Conservation (phyloP, 2,329 filamentous ascomycete species). For the Pseudovirgaria hyperparasitica region DNA sequence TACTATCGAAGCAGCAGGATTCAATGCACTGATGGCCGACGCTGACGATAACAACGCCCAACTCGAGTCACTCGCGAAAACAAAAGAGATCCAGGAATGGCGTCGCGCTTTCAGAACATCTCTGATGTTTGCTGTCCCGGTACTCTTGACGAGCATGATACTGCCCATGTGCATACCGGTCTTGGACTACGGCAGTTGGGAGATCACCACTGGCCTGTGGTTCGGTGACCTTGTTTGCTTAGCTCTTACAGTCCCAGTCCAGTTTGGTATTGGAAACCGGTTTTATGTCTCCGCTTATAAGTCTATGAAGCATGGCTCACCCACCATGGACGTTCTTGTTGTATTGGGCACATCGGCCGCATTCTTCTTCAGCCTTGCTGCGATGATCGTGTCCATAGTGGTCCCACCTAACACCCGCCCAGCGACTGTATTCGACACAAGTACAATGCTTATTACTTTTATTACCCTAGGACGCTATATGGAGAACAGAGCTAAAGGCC, state of each 20-base stretch:
- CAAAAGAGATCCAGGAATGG: conserved; percentile 93
- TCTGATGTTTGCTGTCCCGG: conserved; percentile 70
- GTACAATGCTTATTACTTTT: conserved; percentile 96
- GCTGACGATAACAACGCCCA: conserved; percentile 94
- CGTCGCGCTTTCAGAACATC: conserved; percentile 67
- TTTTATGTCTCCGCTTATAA: conserved; percentile 94
- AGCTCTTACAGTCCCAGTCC: conserved; percentile 75
- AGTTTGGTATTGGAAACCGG: conserved; percentile 89
- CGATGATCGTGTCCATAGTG: conserved; percentile 72
- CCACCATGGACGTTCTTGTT: conserved; percentile 96
- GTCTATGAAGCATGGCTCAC: conserved; percentile 76
- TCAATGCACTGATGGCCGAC: conserved; percentile 81
- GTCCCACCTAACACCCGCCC: conserved; percentile 67
- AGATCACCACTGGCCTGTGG: conserved; percentile 63
- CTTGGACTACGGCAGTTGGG: conserved; percentile 62
- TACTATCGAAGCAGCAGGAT: conserved; percentile 65
- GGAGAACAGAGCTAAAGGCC: conserved; percentile 89
- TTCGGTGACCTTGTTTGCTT: conserved; percentile 81
- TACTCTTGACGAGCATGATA: conserved; percentile 87
- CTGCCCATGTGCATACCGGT: conserved; percentile 71
- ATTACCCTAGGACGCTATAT: conserved; percentile 82
- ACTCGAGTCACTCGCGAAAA: conserved; percentile 89
- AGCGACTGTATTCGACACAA: conserved; percentile 89
- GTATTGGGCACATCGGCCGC: conserved; percentile 88
- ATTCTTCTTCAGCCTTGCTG: conserved; percentile 85